Evolutionary conservation across 2,329 filamentous ascomycete genomes (phyloP), one percentile per base, ranked within the genome.

Genomic region (Colletotrichum eleusines): DNA sequence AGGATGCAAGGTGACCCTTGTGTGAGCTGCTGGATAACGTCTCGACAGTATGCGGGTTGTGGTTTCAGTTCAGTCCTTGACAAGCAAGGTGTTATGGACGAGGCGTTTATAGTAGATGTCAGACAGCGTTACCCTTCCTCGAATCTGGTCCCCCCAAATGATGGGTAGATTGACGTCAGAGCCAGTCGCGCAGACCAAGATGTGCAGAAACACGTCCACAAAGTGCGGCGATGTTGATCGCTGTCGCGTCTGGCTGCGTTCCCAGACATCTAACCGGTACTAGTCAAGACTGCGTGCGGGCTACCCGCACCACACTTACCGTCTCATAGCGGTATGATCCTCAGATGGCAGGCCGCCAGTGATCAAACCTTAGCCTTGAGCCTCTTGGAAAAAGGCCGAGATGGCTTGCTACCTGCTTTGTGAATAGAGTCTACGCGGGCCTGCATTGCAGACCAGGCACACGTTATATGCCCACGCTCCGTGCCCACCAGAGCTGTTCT

Each of bases 271-370:
- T 20, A 11, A 2, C 28, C 50, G 2, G n/a, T 20, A 20, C 18
- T 11, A 28, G 50, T 16, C 5, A 9, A 5, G 20, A 16, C 23
- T 18, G n/a, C 7, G 33, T 33, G 7, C 31, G n/a, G 11, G 42
- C n/a, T 50, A 20, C 33, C 28, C 42, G 18, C 58, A 26, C 18
- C n/a, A 23, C 38, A 60, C n/a, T n/a, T 33, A 14, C 35, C 63
- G 57, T 70, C 63, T 70, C 67, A 44, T 55, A 42, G 18, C 18
- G 14, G 67, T 62, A 62, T 62, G 68, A 67, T 62, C 63, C 61
- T 48, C 63, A 35, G 63, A 71, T 67, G 63, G 23, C 57, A 67
- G 57, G 33, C 48, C 14, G 16, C n/a, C n/a, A 69, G 51, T 31
- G 33, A 55, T 48, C 50, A 66, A 71, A 71, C 57, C 33, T 51